Conservation (phyloP, 768 basidiomycete species). For the Botryobasidium botryosum region DNA sequence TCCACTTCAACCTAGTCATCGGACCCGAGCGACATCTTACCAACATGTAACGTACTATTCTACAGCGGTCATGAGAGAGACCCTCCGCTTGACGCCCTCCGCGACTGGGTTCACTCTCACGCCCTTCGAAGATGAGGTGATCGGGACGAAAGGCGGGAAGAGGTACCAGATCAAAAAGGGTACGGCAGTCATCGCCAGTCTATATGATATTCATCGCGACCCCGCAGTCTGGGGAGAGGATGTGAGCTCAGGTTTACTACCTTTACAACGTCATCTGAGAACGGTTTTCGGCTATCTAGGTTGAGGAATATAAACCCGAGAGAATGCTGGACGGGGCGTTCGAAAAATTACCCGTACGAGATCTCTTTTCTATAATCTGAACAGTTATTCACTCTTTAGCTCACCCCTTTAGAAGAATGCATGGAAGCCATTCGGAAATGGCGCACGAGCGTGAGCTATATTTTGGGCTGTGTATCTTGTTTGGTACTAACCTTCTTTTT, state of each 20-base stretch:
- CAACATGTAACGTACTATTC: no score
- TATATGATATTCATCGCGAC: slow-evolving; percentile 23
- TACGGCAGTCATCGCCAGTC: slow-evolving; percentile 18
- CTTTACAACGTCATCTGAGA: no score
- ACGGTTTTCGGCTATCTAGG: slow-evolving; percentile 16
- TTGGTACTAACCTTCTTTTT: no score
- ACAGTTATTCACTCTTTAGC: no score
- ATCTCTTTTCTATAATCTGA: no score
- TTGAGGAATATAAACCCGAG: slow-evolving; percentile 29
- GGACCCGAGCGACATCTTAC: no score
- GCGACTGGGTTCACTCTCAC: slow-evolving; percentile 23
- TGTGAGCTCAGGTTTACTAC: slow-evolving; percentile 16
- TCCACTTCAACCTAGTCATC: no score
- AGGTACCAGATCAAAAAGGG: slow-evolving; percentile 27
- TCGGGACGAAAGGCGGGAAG: slow-evolving; percentile 27
- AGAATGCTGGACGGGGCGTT: slow-evolving; percentile 33
- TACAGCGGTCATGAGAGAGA: slow-evolving; percentile 21
- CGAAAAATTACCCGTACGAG: slow-evolving; percentile 30
- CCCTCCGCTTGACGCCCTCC: slow-evolving; percentile 25
- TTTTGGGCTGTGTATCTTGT: no score
- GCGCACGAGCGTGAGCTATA: no score
- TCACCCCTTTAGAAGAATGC: no score
- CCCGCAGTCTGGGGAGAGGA: slow-evolving; percentile 33
- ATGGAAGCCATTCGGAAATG: slow-evolving; percentile 29
- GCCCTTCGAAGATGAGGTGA: slow-evolving; percentile 23